Conservation (phyloP, 352 stramenopile genomes). For the Globisporangium paddicum region DNA sequence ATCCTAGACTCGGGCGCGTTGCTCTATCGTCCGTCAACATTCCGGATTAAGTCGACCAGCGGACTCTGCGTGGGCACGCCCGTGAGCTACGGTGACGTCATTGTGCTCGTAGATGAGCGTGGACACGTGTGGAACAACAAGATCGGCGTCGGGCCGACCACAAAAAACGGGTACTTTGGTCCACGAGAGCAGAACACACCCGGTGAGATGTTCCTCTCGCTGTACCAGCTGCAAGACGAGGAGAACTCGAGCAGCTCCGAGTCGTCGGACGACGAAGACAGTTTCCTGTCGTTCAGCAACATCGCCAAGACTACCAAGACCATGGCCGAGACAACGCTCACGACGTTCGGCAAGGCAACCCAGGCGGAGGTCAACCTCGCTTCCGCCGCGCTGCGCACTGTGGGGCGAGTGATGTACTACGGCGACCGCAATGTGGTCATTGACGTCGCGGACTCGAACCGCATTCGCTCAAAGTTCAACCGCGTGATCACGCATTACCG, state of each 20-base stretch:
- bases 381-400: slow-evolving; percentile 40
- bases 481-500: slow-evolving; percentile 76
- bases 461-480: slow-evolving; percentile 79
- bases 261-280: slow-evolving; percentile 53
- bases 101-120: slow-evolving; percentile 70
- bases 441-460: slow-evolving; percentile 78
- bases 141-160: slow-evolving; percentile 65
- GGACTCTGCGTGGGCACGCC: slow-evolving; percentile 47
- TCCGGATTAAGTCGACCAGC: slow-evolving; percentile 65
- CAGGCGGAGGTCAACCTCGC: slow-evolving; percentile 52
- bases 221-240: slow-evolving; percentile 56
- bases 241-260: slow-evolving; percentile 41
- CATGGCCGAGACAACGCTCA: slow-evolving; percentile 69
- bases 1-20: slow-evolving; percentile 30
- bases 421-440: slow-evolving; percentile 75
- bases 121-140: slow-evolving; percentile 86
- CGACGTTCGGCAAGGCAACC: slow-evolving; percentile 56
- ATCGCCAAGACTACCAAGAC: slow-evolving; percentile 56
- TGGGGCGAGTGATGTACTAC: slow-evolving; percentile 75
- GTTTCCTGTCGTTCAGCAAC: slow-evolving; percentile 63
- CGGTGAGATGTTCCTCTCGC: slow-evolving; percentile 77
- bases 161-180: slow-evolving; percentile 77
- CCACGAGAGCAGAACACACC: slow-evolving; percentile 62
- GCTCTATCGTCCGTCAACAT: slow-evolving; percentile 49
- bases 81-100: slow-evolving; percentile 76